Percentiles rank a stretch among this genome's conserved stretches.
Evolutionary conservation across 371 early-diverging fungal species (phyloP).

Genomic region (Mycotypha africana): DNA sequence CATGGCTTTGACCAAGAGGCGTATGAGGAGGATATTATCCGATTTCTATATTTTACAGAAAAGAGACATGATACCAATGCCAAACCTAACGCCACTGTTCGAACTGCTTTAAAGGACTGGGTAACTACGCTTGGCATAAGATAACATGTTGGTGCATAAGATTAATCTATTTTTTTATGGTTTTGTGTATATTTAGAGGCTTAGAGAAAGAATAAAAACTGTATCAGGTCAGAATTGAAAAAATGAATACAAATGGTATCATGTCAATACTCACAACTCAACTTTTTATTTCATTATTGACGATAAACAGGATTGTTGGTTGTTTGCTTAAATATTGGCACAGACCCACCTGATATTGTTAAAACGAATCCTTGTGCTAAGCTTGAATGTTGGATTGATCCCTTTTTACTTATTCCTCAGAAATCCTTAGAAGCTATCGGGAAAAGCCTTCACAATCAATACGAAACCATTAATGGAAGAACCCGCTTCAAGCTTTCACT

Average conservation of each 20-base stretch:
- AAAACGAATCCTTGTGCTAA: slow-evolving; percentile 87
- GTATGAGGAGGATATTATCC: slow-evolving; percentile 52
- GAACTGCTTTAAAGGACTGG: slow-evolving; percentile 35
- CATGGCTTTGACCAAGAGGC: slow-evolving; percentile 55
- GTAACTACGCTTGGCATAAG: no score
- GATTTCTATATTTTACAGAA: slow-evolving; percentile 55
- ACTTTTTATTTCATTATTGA: no score
- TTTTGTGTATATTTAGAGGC: no score
- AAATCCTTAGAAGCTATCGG: slow-evolving; percentile 88
- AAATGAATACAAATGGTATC: not conserved
- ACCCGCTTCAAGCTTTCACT: slow-evolving; percentile 82
- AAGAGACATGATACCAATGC: slow-evolving; percentile 53
- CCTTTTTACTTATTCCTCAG: slow-evolving; percentile 69
- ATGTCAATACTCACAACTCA: not conserved
- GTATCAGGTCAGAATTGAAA: slow-evolving; percentile 30
- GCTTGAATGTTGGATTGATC: slow-evolving; percentile 95
- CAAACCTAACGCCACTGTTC: slow-evolving; percentile 14
- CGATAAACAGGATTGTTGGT: slow-evolving; percentile 57
- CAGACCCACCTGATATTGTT: slow-evolving; percentile 92
- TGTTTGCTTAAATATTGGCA: slow-evolving; percentile 94
- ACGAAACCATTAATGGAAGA: slow-evolving; percentile 86
- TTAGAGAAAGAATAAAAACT: slow-evolving; percentile 44
- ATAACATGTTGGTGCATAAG: no score
- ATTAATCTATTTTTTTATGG: no score
- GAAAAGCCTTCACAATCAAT: slow-evolving; percentile 86